A percentile compares a stretch with the other conserved stretches of the same genome.
Conservation (phyloP, 2,329 filamentous ascomycete species). For the Colletotrichum kahawae region DNA sequence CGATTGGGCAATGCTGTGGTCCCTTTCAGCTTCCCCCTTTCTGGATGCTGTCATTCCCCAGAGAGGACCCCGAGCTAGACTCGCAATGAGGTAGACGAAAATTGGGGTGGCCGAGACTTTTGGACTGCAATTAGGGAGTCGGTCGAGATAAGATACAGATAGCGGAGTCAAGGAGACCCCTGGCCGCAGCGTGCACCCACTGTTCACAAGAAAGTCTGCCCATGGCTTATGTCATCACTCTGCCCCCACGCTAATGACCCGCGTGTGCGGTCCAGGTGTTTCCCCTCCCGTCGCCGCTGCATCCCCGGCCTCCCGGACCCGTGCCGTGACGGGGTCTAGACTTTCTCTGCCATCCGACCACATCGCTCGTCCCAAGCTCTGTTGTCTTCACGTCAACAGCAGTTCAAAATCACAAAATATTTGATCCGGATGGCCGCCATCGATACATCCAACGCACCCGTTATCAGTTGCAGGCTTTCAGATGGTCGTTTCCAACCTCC, state of each 20-base stretch:
- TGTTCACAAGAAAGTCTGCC: neutral
- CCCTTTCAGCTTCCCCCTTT: neutral
- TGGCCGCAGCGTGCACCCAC: neutral
- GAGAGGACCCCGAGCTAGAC: neutral
- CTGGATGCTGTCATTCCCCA: neutral
- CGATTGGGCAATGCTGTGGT: neutral
- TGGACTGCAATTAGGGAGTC: neutral
- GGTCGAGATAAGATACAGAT: slow-evolving; percentile 21
- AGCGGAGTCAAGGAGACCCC: slow-evolving; percentile 11
- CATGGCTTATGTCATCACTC: neutral
- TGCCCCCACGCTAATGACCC: slow-evolving; percentile 9
- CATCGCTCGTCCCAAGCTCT: neutral
- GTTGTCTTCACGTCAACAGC: neutral
- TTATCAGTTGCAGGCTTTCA: slow-evolving; percentile 12
- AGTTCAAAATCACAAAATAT: neutral
- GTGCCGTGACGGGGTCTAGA: slow-evolving; percentile 1
- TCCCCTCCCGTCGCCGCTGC: slow-evolving; percentile 10
- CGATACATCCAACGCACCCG: neutral
- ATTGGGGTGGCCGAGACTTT: slow-evolving; percentile 13
- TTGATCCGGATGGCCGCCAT: neutral
- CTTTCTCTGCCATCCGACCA: neutral
- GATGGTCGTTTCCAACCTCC: slow-evolving; percentile 15
- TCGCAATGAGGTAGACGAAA: neutral
- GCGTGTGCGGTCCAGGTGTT: slow-evolving; percentile 8
- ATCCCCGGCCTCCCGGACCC: slow-evolving; percentile 4